Conservation (phyloP, 2,329 filamentous ascomycete species). For the Diplodia seriata region DNA sequence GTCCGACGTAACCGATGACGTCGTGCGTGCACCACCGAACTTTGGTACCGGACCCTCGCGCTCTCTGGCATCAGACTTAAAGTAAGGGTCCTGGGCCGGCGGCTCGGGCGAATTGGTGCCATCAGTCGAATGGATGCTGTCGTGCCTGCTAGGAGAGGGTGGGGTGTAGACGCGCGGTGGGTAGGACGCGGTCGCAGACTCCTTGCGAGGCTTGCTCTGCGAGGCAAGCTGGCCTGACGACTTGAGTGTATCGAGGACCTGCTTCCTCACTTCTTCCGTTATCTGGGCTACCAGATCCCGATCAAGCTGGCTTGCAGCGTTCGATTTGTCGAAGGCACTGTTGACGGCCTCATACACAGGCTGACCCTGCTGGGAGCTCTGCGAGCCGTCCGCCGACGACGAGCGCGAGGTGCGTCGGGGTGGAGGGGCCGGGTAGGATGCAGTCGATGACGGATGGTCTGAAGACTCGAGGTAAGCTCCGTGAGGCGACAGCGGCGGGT, state of each 20-base stretch:
- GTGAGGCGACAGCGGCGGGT: conserved; percentile 38
- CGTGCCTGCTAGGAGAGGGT: conserved; percentile 57
- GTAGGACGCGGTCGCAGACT: conserved; percentile 56
- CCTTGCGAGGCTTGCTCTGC: conserved; percentile 42
- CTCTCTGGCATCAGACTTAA: conserved; percentile 9
- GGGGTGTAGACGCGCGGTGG: conserved; percentile 61
- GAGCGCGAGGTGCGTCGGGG: conserved; percentile 40
- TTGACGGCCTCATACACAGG: conserved; percentile 65
- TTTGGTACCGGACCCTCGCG: conserved; percentile 41
- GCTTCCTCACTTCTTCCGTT: conserved; percentile 62
- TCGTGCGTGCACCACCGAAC: conserved; percentile 40
- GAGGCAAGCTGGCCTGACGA: conserved; percentile 47
- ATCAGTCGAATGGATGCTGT: conserved; percentile 38
- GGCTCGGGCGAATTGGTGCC: conserved; percentile 49
- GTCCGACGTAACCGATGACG: conserved; percentile 29
- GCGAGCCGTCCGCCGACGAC: conserved; percentile 44
- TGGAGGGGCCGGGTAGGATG: conserved; percentile 38
- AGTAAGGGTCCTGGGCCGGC: conserved; percentile 12
- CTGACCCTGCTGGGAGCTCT: conserved; percentile 45
- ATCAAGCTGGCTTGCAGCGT: conserved; percentile 59
- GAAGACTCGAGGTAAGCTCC: conserved; percentile 38
- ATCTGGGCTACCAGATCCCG: conserved; percentile 68
- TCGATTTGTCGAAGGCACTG: conserved; percentile 61
- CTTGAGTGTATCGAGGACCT: conserved; percentile 56
- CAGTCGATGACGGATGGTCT: conserved; percentile 33